Evolutionary conservation across 495 filamentous ascomycete genomes (phyloP).

Genomic region (Trichocladium antarcticum): DNA sequence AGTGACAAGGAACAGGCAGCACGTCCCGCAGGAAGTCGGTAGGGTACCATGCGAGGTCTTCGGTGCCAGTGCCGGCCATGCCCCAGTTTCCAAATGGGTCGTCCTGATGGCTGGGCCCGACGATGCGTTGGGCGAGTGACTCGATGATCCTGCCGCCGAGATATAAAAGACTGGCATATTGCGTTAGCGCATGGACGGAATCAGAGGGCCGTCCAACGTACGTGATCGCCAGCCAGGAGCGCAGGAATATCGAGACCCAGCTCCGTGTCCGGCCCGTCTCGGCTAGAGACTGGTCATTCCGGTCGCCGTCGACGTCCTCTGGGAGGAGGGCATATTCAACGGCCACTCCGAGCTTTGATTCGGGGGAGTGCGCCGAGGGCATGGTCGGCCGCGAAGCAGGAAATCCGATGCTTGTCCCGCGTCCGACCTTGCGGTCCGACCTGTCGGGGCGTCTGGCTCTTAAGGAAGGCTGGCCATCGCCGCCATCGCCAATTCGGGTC

Average conservation of each 20-base stretch:
- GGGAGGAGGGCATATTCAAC: neutral
- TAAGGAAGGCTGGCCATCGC: neutral
- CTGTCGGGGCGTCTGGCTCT: neutral
- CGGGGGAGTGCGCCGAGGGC: slow-evolving; percentile 5
- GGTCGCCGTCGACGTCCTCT: neutral
- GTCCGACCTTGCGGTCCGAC: neutral
- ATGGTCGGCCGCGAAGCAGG: slow-evolving; percentile 5
- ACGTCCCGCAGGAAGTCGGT: slow-evolving; percentile 68
- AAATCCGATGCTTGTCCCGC: neutral
- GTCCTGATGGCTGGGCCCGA: slow-evolving; percentile 18
- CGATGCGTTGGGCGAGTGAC: neutral
- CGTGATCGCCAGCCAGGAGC: slow-evolving; percentile 5
- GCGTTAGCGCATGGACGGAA: neutral
- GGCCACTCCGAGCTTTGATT: neutral
- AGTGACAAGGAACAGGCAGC: slow-evolving; percentile 57
- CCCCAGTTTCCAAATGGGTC: slow-evolving; percentile 48
- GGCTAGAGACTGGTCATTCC: neutral
- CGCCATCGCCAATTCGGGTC: neutral
- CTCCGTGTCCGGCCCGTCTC: neutral
- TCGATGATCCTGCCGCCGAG: neutral
- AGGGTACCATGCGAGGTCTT: slow-evolving; percentile 50
- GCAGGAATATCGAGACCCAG: slow-evolving; percentile 1
- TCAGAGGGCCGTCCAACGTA: neutral
- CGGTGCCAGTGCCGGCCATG: slow-evolving; percentile 36
- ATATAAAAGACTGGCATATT: neutral